Evolutionary conservation across 2,329 filamentous ascomycete genomes (phyloP).

Genomic region (Monilinia polystroma): DNA sequence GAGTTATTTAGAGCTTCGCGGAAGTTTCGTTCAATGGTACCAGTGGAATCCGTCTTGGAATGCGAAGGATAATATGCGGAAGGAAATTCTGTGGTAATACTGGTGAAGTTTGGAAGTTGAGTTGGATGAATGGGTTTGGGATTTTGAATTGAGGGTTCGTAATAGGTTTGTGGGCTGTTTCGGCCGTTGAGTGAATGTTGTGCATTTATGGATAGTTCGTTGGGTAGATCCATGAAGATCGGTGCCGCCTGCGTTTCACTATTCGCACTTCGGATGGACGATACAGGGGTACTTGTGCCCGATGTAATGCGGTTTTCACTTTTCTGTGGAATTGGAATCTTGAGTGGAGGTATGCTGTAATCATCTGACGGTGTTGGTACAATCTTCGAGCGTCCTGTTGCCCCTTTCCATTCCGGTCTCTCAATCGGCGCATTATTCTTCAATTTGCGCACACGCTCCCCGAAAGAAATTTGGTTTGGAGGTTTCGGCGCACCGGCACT

Average conservation of each 20-base stretch:
- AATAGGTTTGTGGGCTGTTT: constrained; percentile 26
- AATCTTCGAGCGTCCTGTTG: constrained; percentile 65
- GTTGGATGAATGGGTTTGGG: constrained; percentile 8
- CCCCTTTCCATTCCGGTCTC: constrained; percentile 68
- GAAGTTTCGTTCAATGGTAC: constrained; percentile 37
- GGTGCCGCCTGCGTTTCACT: constrained; percentile 37
- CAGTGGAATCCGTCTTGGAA: constrained; percentile 26
- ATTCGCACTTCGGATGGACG: constrained; percentile 31
- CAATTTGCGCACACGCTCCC: constrained; percentile 48
- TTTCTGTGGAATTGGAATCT: constrained; percentile 49
- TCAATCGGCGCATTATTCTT: constrained; percentile 37
- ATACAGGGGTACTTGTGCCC: constrained; percentile 31
- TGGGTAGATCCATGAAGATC: constrained; percentile 25
- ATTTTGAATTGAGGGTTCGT: constrained; percentile 11
- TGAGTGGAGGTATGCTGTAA: constrained; percentile 54
- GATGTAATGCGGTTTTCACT: constrained; percentile 44
- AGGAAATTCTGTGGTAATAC: constrained; percentile 2
- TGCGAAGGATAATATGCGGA: constrained; percentile 12
- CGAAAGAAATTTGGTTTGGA: constrained; percentile 42
- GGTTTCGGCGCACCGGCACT: constrained; percentile 37
- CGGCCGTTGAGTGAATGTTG: constrained; percentile 26
- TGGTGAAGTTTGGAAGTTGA: constrained; percentile 8
- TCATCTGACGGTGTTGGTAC: constrained; percentile 65
- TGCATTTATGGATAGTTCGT: constrained; percentile 27
- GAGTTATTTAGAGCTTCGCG: constrained; percentile 32